These are phyloP conservation scores for Drechslera avenae DNA, from an alignment of 2,329 filamentous ascomycete species.

Conservation along the genomic window DNA sequence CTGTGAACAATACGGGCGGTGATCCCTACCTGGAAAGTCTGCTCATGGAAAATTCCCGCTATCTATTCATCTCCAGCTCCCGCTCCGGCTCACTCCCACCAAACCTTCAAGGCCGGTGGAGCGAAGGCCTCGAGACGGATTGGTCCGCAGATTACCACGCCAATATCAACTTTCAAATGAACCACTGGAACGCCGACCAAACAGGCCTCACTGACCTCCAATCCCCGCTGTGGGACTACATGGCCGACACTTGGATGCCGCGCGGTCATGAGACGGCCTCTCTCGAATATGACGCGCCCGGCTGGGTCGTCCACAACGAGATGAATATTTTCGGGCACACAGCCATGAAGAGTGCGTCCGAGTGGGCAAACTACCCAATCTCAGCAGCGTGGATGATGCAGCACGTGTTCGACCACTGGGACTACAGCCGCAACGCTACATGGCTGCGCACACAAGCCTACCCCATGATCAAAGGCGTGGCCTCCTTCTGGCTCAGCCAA, in stretches of 20 bases:
- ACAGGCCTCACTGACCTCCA: slow-evolving; percentile 57
- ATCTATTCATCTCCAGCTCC: slow-evolving; percentile 62
- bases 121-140: slow-evolving; percentile 50
- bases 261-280: slow-evolving; percentile 59
- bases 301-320: slow-evolving; percentile 64
- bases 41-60: slow-evolving; percentile 60
- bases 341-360: slow-evolving; percentile 54
- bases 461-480: slow-evolving; percentile 59
- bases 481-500: slow-evolving; percentile 62
- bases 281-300: slow-evolving; percentile 59
- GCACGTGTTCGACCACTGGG: slow-evolving; percentile 63
- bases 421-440: slow-evolving; percentile 55
- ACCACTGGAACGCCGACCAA: slow-evolving; percentile 62
- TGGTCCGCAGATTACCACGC: slow-evolving; percentile 64
- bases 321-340: slow-evolving; percentile 66
- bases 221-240: slow-evolving; percentile 58
- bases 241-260: slow-evolving; percentile 60
- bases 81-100: slow-evolving; percentile 58
- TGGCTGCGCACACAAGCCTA: slow-evolving; percentile 58
- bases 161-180: slow-evolving; percentile 68
- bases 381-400: slow-evolving; percentile 65
- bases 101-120: slow-evolving; percentile 64
- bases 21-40: slow-evolving; percentile 61
- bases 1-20: slow-evolving; percentile 32
- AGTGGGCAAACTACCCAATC: slow-evolving; percentile 53